Evolutionary conservation across 2,329 filamentous ascomycete species (phyloP).

Genomic region (Paraphaeosphaeria sporulosa): DNA sequence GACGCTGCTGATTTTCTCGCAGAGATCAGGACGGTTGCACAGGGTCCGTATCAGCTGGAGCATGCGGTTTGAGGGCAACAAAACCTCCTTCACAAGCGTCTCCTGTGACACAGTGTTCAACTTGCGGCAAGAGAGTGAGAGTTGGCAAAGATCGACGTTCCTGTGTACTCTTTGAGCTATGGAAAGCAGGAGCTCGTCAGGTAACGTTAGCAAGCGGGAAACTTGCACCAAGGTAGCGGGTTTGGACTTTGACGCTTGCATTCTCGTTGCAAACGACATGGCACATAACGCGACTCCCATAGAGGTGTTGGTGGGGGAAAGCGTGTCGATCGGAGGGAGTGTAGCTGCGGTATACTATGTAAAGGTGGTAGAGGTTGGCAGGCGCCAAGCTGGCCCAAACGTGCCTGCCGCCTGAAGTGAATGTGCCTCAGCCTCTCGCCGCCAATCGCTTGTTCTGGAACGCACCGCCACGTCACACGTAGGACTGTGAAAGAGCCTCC

Average conservation of each 20-base stretch:
- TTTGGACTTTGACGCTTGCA: background rate
- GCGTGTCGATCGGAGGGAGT: background rate
- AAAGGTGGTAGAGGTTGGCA: background rate
- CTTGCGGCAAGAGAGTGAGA: constrained; percentile 23
- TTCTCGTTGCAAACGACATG: background rate
- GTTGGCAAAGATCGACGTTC: constrained; percentile 10
- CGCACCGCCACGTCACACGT: constrained; percentile 8
- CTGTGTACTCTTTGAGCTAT: constrained; percentile 5
- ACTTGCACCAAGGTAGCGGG: background rate
- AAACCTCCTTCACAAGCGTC: constrained; percentile 20
- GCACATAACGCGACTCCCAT: background rate
- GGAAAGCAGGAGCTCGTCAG: constrained; percentile 13
- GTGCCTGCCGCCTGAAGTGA: constrained; percentile 5
- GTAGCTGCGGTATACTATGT: background rate
- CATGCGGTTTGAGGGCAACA: constrained; percentile 20
- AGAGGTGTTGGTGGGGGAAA: background rate
- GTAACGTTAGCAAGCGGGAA: constrained; percentile 1
- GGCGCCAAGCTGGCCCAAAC: background rate
- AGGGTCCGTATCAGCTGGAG: constrained; percentile 21
- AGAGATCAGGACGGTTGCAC: constrained; percentile 16
- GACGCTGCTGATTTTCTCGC: constrained; percentile 18
- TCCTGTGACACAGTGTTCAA: constrained; percentile 22
- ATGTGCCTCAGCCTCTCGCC: constrained; percentile 7
- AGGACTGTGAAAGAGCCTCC: too few relatives aligned
- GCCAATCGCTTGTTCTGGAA: background rate